These are phyloP conservation scores for Solanum raphanifolium DNA, from an alignment of 257 asterid genomes.

Conservation along the genomic window DNA sequence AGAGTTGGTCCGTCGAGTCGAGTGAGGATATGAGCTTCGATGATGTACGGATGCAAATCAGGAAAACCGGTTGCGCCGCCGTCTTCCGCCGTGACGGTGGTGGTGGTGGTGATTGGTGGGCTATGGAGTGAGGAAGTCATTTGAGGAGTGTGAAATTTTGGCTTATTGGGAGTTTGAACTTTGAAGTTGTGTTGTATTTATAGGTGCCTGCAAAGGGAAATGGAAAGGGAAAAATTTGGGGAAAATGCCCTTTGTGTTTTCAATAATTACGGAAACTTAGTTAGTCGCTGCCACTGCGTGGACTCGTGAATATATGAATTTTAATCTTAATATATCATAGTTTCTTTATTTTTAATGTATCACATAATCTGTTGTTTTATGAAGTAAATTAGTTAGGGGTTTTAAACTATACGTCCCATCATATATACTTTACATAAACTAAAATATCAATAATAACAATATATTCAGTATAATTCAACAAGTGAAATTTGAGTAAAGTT, in stretches of 20 bases:
- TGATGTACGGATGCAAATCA: constrained; percentile 45
- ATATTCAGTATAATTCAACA: not conserved
- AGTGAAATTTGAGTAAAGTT: not conserved
- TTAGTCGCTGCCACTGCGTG: not conserved
- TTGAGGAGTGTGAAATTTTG: not conserved
- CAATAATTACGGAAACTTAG: not conserved
- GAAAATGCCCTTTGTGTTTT: not conserved
- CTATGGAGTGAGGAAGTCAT: not conserved
- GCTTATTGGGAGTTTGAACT: not conserved
- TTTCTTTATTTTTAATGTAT: not conserved
- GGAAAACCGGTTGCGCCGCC: constrained; percentile 18
- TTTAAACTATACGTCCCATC: not conserved
- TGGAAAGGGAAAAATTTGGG: not conserved
- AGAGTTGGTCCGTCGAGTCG: constrained; percentile 63
- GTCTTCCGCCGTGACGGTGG: constrained; percentile 8
- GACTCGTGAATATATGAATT: not conserved
- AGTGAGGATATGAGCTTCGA: constrained; percentile 47
- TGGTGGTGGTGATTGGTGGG: not conserved
- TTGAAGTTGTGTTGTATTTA: not conserved
- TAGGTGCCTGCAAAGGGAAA: not conserved
- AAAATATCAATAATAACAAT: not conserved
- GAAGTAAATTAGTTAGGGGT: not conserved
- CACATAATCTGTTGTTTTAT: not conserved
- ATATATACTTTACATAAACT: not conserved
- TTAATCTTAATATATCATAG: not conserved